These are phyloP conservation scores for Passalora sequoiae DNA, from an alignment of 2,329 filamentous ascomycete species.

Conservation along the genomic window DNA sequence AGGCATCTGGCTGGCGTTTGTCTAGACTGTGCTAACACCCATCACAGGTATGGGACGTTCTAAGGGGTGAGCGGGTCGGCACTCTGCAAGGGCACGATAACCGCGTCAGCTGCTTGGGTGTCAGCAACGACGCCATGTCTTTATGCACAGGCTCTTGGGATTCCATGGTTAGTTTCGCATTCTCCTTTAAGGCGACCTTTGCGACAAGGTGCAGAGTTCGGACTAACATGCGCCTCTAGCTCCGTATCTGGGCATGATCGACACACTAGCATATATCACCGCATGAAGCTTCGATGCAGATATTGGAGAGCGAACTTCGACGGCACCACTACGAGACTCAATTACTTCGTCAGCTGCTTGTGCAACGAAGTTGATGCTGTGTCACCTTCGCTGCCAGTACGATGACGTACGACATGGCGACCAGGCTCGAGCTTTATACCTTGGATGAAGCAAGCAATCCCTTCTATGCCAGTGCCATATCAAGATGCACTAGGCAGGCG, in stretches of 20 bases:
- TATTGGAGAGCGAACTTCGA: no score
- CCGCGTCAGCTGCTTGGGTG: constrained; percentile 94
- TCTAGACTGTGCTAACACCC: constrained; percentile 7
- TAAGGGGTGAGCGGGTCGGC: constrained; percentile 93
- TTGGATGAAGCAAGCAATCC: constrained; percentile 11
- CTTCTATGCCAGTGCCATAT: constrained; percentile 10
- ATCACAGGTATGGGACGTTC: constrained; percentile 88
- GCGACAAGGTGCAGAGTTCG: neutral
- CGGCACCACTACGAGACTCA: no score
- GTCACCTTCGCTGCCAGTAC: constrained; percentile 10
- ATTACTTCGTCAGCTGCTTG: neutral
- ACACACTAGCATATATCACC: no score
- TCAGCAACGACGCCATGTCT: constrained; percentile 98
- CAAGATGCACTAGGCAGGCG: constrained; percentile 9
- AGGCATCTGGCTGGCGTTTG: neutral
- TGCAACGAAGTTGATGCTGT: neutral
- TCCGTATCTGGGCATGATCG: constrained; percentile 50
- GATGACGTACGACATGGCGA: constrained; percentile 15
- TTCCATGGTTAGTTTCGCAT: constrained; percentile 76
- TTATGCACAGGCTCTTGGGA: constrained; percentile 99
- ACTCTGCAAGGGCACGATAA: constrained; percentile 97
- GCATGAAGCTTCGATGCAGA: no score
- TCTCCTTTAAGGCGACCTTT: neutral
- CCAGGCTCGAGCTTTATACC: no score
- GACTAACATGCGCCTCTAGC: constrained; percentile 33